Evolutionary conservation across 2,329 filamentous ascomycete species (phyloP), one percentile per base, ranked within the genome.

Genomic region (Colletotrichum shisoi): DNA sequence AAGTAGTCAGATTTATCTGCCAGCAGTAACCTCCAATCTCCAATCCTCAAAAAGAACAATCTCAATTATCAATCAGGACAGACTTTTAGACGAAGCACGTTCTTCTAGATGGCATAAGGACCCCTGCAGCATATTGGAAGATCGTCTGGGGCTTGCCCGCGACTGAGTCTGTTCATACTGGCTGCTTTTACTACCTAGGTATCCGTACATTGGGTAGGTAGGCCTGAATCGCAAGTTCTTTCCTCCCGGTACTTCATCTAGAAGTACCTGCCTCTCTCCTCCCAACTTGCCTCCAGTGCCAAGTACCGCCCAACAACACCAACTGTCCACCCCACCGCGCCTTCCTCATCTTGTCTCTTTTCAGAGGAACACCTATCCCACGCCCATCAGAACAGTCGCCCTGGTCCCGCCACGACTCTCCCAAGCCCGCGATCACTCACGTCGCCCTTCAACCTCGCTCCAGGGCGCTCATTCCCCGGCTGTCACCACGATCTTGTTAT

Each of bases 361-460:
- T 42, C 11, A 42, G 34, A 40, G 31, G 39, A 59, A 59, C 34
- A 49, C 40, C 57, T n/a, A 59, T 15, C 56, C 57, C 57, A 51
- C 57, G 34, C 45, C 21, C 17, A 49, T n/a, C 17, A n/a, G 13
- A 48, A 59, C 21, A 44, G 19, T 15, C 15, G 12, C 53, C 19
- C 34, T n/a, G 5, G 34, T 17, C 21, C 21, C 34, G 19, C 39
- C 34, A 4, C 31, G 6, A 40, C 45, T 27, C 8, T 13, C 37
- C 21, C 21, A 59, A 39, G 12, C 42, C 19, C 27, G 15, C 13
- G 19, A 34, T 39, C 4, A 17, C 21, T 46, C 4, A 12, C 34
- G 21, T 39, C 12, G 13, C 9, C 44, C 27, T 37, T 40, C 39
- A 39, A 6, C 31, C 17, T 34, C 13, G 13, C 45, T 34, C 39